phyloP scores from a whole-genome alignment of 257 asterid genomes.

The Salvia rosmarinus region DNA sequence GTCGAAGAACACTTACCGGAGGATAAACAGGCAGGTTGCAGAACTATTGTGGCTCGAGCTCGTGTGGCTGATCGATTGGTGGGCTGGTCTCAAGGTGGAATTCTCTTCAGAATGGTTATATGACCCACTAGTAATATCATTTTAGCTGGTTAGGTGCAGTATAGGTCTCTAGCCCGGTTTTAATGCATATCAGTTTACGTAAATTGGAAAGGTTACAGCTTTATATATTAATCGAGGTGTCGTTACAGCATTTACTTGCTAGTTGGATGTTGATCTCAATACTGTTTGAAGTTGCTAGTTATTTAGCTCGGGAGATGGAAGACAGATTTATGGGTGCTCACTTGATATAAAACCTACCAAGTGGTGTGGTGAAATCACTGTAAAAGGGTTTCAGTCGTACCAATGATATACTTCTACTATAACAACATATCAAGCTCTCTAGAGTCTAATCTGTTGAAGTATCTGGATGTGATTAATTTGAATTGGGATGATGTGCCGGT shows the following conservation, averaged over 20 bases:
- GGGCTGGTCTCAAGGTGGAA: conserved; percentile 91
- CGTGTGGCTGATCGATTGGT: conserved; percentile 95
- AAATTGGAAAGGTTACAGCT: not conserved
- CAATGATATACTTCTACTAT: too few relatives aligned
- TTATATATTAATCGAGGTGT: not conserved
- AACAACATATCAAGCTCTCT: not conserved
- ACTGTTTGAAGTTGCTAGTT: conserved; percentile 18
- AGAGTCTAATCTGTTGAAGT: conserved; percentile 4
- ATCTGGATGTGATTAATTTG: conserved; percentile 14
- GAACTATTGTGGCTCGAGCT: conserved; percentile 96
- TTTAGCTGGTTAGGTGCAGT: conserved; percentile 22
- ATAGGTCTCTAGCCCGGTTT: not conserved
- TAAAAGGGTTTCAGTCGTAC: too few relatives aligned
- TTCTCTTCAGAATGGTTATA: not conserved
- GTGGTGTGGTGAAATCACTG: too few relatives aligned
- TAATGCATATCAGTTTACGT: not conserved
- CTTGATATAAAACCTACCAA: too few relatives aligned
- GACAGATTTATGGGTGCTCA: too few relatives aligned
- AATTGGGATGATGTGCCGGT: conserved; percentile 14
- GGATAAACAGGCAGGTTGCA: conserved; percentile 72
- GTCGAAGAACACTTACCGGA: conserved; percentile 81
- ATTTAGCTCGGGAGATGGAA: conserved; percentile 7
- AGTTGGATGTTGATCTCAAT: conserved; percentile 14
- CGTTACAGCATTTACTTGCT: not conserved
- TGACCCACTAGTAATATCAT: not conserved